These are phyloP conservation scores for Penicillium sp. DNA, from an alignment of 2,329 filamentous ascomycete species.

Conservation along the genomic window DNA sequence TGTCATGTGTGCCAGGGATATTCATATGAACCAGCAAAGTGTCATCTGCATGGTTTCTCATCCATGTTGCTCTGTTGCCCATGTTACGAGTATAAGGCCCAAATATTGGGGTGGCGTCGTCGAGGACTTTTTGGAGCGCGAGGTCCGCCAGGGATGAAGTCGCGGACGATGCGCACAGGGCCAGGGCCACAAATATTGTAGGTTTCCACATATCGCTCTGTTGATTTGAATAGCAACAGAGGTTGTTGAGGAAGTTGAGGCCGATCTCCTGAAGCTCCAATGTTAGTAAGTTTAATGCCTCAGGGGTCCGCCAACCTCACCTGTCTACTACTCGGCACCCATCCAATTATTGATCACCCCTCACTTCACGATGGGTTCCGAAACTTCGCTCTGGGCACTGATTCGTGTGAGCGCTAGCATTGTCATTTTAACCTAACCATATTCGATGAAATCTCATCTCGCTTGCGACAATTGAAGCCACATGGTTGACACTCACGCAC, in stretches of 20 bases:
- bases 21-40: constrained; percentile 51
- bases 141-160: constrained; percentile 31
- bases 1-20: constrained; percentile 55
- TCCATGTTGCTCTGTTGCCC: constrained; percentile 45
- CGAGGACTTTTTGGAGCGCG: constrained; percentile 47
- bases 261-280: not conserved
- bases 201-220: not conserved
- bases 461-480: not conserved
- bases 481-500: constrained; percentile 1
- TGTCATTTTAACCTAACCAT: not conserved
- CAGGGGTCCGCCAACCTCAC: not conserved
- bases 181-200: constrained; percentile 1
- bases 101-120: constrained; percentile 48
- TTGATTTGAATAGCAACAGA: too few relatives aligned
- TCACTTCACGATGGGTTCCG: too few relatives aligned
- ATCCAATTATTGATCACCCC: too few relatives aligned
- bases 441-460: not conserved
- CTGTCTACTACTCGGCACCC: too few relatives aligned
- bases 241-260: too few relatives aligned
- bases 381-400: too few relatives aligned
- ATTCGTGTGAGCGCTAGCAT: too few relatives aligned
- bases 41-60: constrained; percentile 47
- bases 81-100: constrained; percentile 34
- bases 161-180: not conserved
- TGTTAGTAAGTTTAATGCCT: not conserved